Base-by-base conservation (phyloP, 1,139 yeast species). In the Hemisphaericaspora lyxosophila region DNA sequence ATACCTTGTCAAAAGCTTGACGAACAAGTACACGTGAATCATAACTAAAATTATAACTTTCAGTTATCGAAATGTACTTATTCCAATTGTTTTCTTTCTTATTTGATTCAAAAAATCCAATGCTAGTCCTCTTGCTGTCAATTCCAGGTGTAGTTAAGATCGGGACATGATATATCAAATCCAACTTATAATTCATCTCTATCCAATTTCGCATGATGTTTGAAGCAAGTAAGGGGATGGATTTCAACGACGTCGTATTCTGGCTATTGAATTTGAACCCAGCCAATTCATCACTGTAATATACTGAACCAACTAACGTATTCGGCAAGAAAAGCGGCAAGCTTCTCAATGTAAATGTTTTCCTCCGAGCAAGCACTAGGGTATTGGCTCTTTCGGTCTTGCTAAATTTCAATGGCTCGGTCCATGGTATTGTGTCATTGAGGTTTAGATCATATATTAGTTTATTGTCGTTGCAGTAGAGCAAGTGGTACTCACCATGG, bases 381-480 rank as follows among this genome's bases (percentile, higher is more conserved):
- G 41, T 36, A 18, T 42, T 45, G 19, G 37, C 33, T 20, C 40
- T 41, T 29, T 34, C 33, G 7, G 29, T 38, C 8, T 13, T 30
- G 5, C 38, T 40, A 20, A 46, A 48, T n/a, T 37, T 27, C 3
- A 55, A 35, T 2, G 42, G 39, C 50, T 42, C 49, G 46, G 53
- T 54, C 60, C 58, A 59, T 44, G 48, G 69, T 49, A 46, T 50
- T 48, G 36, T 54, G 44, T 45, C 57, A 53, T 45, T 57, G 40
- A 52, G 55, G 48, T 48, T 40, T 13, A 50, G 33, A 36, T 62
- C 67, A 33, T 48, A 54, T 4, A 62, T 51, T 17, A 62, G 40
- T 38, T 57, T 61, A 39, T 61, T 61, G 38, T 64, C 67, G 31
- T 52, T 49, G 36, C 69, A 65, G 36, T 63, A 60, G 8, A 62